Evolutionary conservation across 129 eudicot species (phyloP), one percentile per base, ranked within the genome.

Genomic region (Centrapalus pauciflorus): DNA sequence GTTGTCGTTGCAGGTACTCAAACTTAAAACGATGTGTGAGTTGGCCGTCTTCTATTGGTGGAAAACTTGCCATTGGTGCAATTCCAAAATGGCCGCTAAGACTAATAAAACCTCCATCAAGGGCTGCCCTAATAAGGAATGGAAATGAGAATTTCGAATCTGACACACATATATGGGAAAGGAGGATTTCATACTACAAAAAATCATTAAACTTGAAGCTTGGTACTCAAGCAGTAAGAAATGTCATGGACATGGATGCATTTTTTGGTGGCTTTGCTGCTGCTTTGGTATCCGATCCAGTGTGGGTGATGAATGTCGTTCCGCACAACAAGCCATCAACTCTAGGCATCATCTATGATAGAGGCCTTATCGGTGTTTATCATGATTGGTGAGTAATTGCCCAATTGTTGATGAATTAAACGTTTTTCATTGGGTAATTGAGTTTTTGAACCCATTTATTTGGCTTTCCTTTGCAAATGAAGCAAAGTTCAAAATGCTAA

Each of bases 301-400:
- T 85, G 45, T 92, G 96, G 98, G 98, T 92, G 61, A 92, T 92
- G 98, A 92, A 92, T 55, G 95, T 88, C 16, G 98, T 92, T 76
- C 98, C 96, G 14, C 76, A 86, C 58, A 79, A 79, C 76, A 81
- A 81, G 69, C 78, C 83, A 14, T 79, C 84, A 37, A 92, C 96
- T 27, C 80, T 92, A 55, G 91, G 74, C 66, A 83, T 85, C 55
- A 92, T 92, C 27, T 92, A 63, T 61, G 96, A 92, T 67, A 76
- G 98, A 78, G 98, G 98, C 50, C 87, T 92, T 28, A 85, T 92
- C 13, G 98, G 98, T 23, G 76, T 88, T 65, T 92, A 84, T 80
- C 98, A 92, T 61, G 98, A 92, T 67, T 92, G 98, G 98, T 92
- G 63, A 68, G 98, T 83, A n/a, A 66, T 38, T 72, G 26, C 26